Percentiles rank a stretch among this genome's conserved stretches.
These are phyloP conservation scores for Flaveria floridana DNA, from an alignment of 140 eudicot species.

Conservation along the genomic window DNA sequence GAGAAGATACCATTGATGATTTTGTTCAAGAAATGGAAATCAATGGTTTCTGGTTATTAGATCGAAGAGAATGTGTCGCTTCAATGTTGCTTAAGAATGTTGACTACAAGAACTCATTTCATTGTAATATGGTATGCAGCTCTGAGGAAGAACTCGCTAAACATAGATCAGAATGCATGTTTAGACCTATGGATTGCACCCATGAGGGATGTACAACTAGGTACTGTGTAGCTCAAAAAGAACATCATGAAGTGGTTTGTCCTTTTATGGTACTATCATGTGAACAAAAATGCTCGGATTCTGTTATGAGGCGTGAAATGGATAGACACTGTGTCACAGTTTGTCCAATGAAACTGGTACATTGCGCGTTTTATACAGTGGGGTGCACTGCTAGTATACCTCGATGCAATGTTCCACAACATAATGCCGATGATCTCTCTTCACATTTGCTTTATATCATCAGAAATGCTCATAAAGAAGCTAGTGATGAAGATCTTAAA, in stretches of 20 bases:
- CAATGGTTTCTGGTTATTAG: slow-evolving; percentile 77
- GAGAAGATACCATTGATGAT: slow-evolving; percentile 86
- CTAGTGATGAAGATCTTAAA: slow-evolving; percentile 47
- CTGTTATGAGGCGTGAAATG: slow-evolving; percentile 88
- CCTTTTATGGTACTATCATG: slow-evolving; percentile 84
- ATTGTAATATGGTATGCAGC: slow-evolving; percentile 57
- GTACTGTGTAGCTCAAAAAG: slow-evolving; percentile 68
- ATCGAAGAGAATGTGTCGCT: slow-evolving; percentile 62
- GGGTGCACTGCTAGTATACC: slow-evolving; percentile 74
- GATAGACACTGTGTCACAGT: slow-evolving; percentile 88
- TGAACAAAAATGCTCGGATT: slow-evolving; percentile 78
- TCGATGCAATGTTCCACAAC: slow-evolving; percentile 52
- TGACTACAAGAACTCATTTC: slow-evolving; percentile 66
- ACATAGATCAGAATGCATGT: slow-evolving; percentile 58
- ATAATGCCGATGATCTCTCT: slow-evolving; percentile 46
- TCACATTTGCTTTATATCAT: slow-evolving; percentile 56
- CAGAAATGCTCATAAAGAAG: slow-evolving; percentile 54
- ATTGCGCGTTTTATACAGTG: slow-evolving; percentile 69
- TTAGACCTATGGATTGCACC: slow-evolving; percentile 55
- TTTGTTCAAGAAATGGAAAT: slow-evolving; percentile 89
- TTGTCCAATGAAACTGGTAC: slow-evolving; percentile 85
- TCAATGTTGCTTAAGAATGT: slow-evolving; percentile 63
- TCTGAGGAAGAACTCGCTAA: slow-evolving; percentile 50
- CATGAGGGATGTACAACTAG: slow-evolving; percentile 73
- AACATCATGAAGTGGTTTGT: slow-evolving; percentile 71